Conservation (phyloP, 352 stramenopile species). For the Phytophthora hibernalis region DNA sequence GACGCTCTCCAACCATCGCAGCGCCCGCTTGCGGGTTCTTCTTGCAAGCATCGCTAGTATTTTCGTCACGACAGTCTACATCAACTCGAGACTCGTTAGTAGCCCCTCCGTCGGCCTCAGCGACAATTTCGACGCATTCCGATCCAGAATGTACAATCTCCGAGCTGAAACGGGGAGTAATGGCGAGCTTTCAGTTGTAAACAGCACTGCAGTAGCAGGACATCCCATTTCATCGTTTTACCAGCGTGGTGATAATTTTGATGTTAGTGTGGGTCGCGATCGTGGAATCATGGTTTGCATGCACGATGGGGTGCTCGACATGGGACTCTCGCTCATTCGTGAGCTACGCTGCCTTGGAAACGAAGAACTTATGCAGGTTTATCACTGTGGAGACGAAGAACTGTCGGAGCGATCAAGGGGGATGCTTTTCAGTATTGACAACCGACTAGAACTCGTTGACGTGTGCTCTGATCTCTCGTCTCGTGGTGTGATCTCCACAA, state of each 20-base stretch:
- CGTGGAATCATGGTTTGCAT: conserved; percentile 36
- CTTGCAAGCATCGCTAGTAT: conserved; percentile 26
- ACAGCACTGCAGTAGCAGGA: background rate
- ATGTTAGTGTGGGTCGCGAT: conserved; percentile 21
- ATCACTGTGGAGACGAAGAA: conserved; percentile 46
- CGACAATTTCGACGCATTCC: conserved; percentile 32
- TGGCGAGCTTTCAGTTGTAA: background rate
- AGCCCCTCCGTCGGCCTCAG: conserved; percentile 23
- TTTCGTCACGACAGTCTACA: conserved; percentile 26
- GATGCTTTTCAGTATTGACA: conserved; percentile 31
- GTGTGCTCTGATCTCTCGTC: conserved; percentile 42
- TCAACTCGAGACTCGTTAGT: conserved; percentile 26
- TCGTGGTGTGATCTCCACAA: conserved; percentile 13
- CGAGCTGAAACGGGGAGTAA: background rate
- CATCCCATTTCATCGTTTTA: conserved; percentile 26
- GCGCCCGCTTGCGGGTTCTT: conserved; percentile 8
- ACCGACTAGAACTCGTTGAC: conserved; percentile 42
- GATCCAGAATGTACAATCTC: conserved; percentile 21
- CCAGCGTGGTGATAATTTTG: conserved; percentile 26
- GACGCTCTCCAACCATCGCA: conserved; percentile 1
- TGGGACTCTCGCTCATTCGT: conserved; percentile 49
- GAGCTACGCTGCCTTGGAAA: conserved; percentile 34
- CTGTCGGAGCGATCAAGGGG: conserved; percentile 40
- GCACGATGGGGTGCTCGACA: conserved; percentile 43
- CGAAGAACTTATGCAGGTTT: conserved; percentile 32